phyloP scores from a whole-genome alignment of 73 alveolate species.

The Effrenium voratum region DNA sequence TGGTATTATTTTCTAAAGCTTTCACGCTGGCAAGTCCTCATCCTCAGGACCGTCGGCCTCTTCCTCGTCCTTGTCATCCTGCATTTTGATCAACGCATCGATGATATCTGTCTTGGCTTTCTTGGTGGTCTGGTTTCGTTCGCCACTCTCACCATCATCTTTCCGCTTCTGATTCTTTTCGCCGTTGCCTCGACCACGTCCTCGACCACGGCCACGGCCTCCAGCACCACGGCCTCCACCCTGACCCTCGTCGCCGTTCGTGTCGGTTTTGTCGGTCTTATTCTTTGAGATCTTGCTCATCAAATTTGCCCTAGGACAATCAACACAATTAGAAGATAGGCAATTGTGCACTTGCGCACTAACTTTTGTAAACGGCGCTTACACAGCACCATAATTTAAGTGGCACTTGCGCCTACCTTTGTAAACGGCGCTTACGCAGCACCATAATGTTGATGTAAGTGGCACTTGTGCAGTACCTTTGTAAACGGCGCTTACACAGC shows the following conservation, averaged over 20 bases:
- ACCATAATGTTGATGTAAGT: neutral
- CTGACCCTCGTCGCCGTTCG: neutral
- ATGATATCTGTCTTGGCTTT: neutral
- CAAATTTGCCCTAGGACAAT: neutral
- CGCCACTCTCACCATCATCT: neutral
- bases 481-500: neutral
- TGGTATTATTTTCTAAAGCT: no score
- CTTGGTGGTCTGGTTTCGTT: neutral
- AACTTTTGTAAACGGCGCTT: no score
- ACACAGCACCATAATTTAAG: neutral
- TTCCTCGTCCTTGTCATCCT: neutral
- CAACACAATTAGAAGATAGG: no score
- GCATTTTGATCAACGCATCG: neutral
- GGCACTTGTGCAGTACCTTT: no score
- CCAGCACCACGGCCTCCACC: neutral
- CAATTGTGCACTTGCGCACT: no score
- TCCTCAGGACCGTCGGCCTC: neutral
- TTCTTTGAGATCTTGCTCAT: slow-evolving; percentile 19
- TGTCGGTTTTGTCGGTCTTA: neutral
- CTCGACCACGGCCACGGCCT: slow-evolving; percentile 16
- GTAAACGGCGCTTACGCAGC: slow-evolving; percentile 5
- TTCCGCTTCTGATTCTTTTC: neutral
- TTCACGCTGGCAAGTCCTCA: neutral
- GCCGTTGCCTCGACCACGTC: neutral
- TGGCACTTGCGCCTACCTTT: no score